Evolutionary conservation across 2,329 filamentous ascomycete genomes (phyloP), one percentile per base, ranked within the genome.

Genomic region (Aspergillus eucalypticola): DNA sequence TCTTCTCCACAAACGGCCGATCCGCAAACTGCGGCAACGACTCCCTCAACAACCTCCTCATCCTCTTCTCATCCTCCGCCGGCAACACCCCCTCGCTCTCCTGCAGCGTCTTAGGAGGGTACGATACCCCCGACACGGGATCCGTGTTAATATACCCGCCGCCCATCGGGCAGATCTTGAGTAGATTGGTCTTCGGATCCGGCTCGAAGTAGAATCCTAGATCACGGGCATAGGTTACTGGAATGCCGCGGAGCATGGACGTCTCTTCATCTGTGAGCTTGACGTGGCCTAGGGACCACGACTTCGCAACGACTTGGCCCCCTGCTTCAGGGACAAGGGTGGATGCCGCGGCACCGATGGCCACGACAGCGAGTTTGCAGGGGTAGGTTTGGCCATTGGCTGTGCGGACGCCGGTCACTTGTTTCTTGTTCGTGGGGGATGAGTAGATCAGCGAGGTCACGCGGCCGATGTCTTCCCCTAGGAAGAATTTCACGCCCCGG

Each of bases 201-300:
- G 86, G 86, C 70, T 88, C 86, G 59, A 88, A 88, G 73, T 87
- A 85, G 76, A 88, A 88, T 0, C 86, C 86, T 0, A 88, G 74
- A 61, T 88, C 86, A 2, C 86, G 81, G 1, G 83, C 82, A 55
- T 87, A 86, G 0, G 83, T 86, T 0, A 87, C 83, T 0, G 86
- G 86, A 10, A 88, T 84, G 2, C 83, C 83, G 2, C 82, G 79
- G 1, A 89, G 79, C 5, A 73, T 74, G 2, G 80, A 78, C 0
- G 82, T 80, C 69, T 89, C 86, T 0, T 80, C 78, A 5, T 82
- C 77, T 0, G 79, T 85, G 1, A 88, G 78, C 51, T 83, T 81
- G 2, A 88, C 76, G 66, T 88, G 86, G 0, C 83, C 85, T 1
- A 89, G 81, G 0, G 83, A 81, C 83, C 84, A 88, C 0, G 79